These are phyloP conservation scores for Geotrichum phurueaensis DNA, from an alignment of 1,139 yeast species.

Conservation along the genomic window DNA sequence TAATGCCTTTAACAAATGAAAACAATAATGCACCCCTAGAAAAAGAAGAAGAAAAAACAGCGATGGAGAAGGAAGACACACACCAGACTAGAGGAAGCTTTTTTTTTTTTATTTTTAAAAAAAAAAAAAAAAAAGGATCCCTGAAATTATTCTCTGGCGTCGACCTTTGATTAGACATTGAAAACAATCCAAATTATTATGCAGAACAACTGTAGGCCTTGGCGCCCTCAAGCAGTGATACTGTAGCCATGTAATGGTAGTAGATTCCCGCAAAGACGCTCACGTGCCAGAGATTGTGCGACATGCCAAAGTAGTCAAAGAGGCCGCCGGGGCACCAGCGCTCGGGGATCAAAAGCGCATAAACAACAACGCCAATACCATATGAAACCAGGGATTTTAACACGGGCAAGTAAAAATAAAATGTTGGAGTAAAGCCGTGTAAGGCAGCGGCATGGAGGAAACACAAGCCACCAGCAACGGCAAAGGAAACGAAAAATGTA, in stretches of 20 bases:
- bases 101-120: neutral
- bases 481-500: constrained; percentile 74
- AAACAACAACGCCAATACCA: constrained; percentile 74
- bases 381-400: constrained; percentile 67
- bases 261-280: constrained; percentile 82
- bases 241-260: constrained; percentile 75
- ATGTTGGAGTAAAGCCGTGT: constrained; percentile 51
- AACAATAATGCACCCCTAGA: neutral
- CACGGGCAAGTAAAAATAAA: constrained; percentile 56
- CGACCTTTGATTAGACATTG: neutral
- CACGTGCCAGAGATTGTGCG: constrained; percentile 92
- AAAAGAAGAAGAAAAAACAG: neutral
- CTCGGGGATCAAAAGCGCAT: constrained; percentile 86
- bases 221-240: constrained; percentile 57
- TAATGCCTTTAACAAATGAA: neutral
- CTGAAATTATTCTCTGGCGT: neutral
- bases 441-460: constrained; percentile 51
- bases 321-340: constrained; percentile 53
- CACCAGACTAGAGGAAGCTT: neutral
- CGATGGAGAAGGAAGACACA: neutral
- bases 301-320: constrained; percentile 74
- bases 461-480: constrained; percentile 67
- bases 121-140: neutral
- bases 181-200: neutral
- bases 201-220: constrained; percentile 28